A percentile compares a stretch with the other conserved stretches of the same genome.
Evolutionary conservation across 768 basidiomycete genomes (phyloP).

Genomic region (Stropharia rugosoannulata): DNA sequence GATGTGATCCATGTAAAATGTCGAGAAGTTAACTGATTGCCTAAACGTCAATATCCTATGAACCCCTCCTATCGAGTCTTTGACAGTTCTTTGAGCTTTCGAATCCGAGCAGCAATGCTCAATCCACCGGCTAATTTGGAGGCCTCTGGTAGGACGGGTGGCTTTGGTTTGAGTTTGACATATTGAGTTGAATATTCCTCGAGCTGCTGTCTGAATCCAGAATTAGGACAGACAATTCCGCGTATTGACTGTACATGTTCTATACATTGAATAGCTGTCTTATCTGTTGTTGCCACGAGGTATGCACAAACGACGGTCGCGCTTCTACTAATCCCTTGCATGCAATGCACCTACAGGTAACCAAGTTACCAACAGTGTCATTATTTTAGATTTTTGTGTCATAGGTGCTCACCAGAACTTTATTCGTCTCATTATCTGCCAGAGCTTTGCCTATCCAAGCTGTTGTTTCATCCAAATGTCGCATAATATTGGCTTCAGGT

Average conservation of each 20-base stretch:
- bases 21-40: too few relatives aligned
- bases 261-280: slow-evolving; percentile 55
- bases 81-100: slow-evolving; percentile 19
- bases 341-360: slow-evolving; percentile 65
- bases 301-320: slow-evolving; percentile 78
- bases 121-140: slow-evolving; percentile 13
- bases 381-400: background rate
- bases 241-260: slow-evolving; percentile 55
- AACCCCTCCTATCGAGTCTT: background rate
- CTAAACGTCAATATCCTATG: background rate
- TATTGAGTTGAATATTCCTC: slow-evolving; percentile 32
- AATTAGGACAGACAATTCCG: slow-evolving; percentile 63
- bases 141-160: slow-evolving; percentile 7
- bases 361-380: background rate
- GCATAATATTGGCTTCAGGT: slow-evolving; percentile 28
- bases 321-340: slow-evolving; percentile 73
- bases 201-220: slow-evolving; percentile 64
- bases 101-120: slow-evolving; percentile 30
- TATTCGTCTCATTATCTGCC: slow-evolving; percentile 32
- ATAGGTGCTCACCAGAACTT: slow-evolving; percentile 32
- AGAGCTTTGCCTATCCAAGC: slow-evolving; percentile 33
- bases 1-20: background rate
- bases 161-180: slow-evolving; percentile 18
- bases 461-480: slow-evolving; percentile 34
- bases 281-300: slow-evolving; percentile 51